Evolutionary conservation across 768 basidiomycete species (phyloP).

Genomic region (Lentinus brumalis): DNA sequence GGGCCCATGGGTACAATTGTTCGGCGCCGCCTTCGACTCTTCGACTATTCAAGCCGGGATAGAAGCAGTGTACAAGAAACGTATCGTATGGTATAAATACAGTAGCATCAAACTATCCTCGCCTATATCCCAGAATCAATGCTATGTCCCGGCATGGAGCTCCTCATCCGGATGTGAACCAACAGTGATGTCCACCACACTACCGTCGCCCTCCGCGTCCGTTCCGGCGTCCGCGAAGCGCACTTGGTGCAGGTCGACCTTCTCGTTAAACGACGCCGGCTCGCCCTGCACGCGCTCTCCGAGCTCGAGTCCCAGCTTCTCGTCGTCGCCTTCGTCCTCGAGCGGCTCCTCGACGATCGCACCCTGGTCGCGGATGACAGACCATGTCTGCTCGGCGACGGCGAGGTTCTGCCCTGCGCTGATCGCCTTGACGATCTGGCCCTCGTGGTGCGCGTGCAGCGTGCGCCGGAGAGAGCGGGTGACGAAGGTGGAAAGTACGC

Average conservation of each 20-base stretch:
- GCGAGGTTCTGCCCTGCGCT: slow-evolving; percentile 80
- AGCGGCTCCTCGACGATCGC: slow-evolving; percentile 66
- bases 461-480: slow-evolving; percentile 76
- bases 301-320: slow-evolving; percentile 20
- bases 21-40: too few relatives aligned
- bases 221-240: background rate
- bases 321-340: slow-evolving; percentile 44
- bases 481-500: slow-evolving; percentile 73
- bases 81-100: slow-evolving; percentile 17
- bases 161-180: slow-evolving; percentile 8
- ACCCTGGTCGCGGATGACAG: slow-evolving; percentile 60
- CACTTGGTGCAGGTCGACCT: slow-evolving; percentile 12
- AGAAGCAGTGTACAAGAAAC: slow-evolving; percentile 6
- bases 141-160: slow-evolving; percentile 2
- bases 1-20: too few relatives aligned
- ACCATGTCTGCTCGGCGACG: slow-evolving; percentile 61
- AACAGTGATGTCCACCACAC: slow-evolving; percentile 15
- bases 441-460: slow-evolving; percentile 70
- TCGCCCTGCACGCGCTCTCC: slow-evolving; percentile 22
- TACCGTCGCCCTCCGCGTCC: slow-evolving; percentile 1
- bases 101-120: slow-evolving; percentile 14
- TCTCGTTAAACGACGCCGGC: slow-evolving; percentile 29
- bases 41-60: slow-evolving; percentile 12
- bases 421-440: slow-evolving; percentile 76
- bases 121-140: background rate